A percentile compares a stretch with the other conserved stretches of the same genome.
Conservation (phyloP, 345 rosid genomes). For the Hirschfeldia incana region DNA sequence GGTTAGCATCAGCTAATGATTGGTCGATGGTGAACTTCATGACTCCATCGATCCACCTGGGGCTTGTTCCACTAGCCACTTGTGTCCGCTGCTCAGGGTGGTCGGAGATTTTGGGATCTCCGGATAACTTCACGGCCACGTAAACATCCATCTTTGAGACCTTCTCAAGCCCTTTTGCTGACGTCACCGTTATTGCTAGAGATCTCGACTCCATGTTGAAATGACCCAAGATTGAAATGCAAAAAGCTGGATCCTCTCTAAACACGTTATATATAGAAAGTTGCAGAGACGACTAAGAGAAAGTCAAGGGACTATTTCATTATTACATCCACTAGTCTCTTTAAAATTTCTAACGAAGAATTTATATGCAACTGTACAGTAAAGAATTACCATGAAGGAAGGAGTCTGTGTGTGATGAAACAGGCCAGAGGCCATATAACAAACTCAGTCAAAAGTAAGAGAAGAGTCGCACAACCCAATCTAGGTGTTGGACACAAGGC, state of each 20-base stretch:
- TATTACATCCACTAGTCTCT: slow-evolving; percentile 15
- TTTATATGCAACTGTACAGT: not conserved
- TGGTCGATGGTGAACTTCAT: slow-evolving; percentile 26
- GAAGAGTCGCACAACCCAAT: not conserved
- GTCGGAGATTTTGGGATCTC: slow-evolving; percentile 33
- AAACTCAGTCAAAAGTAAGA: slow-evolving; percentile 12
- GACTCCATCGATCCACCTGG: slow-evolving; percentile 18
- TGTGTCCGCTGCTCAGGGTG: slow-evolving; percentile 35
- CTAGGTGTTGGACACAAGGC: too few relatives aligned
- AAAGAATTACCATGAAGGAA: slow-evolving; percentile 20
- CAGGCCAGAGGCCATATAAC: slow-evolving; percentile 15
- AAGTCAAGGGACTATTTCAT: slow-evolving; percentile 24
- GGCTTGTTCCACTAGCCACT: slow-evolving; percentile 26
- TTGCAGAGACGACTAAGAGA: slow-evolving; percentile 26
- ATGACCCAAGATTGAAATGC: not conserved
- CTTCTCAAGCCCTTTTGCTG: slow-evolving; percentile 19
- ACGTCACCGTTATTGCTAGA: slow-evolving; percentile 20
- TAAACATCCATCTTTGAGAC: slow-evolving; percentile 27
- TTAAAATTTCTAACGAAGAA: not conserved
- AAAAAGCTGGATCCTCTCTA: slow-evolving; percentile 5
- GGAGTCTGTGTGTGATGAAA: slow-evolving; percentile 26
- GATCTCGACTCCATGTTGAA: slow-evolving; percentile 25
- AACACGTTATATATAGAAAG: slow-evolving; percentile 18
- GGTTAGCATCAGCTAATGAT: slow-evolving; percentile 35
- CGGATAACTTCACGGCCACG: slow-evolving; percentile 31